phyloP scores from a whole-genome alignment of 495 filamentous ascomycete species.

The Podospora pseudopauciseta region DNA sequence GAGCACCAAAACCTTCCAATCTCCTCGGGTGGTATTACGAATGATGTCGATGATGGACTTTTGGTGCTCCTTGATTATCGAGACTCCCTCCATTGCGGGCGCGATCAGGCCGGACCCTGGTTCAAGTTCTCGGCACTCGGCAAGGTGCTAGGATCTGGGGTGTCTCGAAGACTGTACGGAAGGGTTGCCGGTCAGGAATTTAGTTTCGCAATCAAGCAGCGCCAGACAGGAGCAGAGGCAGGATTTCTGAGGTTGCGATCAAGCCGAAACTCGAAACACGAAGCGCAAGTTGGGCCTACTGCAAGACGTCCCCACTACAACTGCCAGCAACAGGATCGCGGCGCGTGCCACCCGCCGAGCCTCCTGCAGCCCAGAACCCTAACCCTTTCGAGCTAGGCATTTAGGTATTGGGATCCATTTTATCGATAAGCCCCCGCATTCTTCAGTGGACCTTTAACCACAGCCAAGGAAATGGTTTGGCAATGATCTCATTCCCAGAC shows the following conservation, averaged over 20 bases:
- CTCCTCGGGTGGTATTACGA: conserved; percentile 51
- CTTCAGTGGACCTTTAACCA: neutral
- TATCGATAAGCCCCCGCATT: neutral
- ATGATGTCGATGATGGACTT: conserved; percentile 50
- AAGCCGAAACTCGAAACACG: neutral
- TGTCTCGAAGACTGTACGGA: neutral
- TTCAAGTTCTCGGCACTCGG: conserved; percentile 13
- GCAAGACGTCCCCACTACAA: neutral
- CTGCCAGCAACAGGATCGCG: neutral
- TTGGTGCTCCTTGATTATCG: conserved; percentile 37
- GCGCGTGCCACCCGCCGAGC: neutral
- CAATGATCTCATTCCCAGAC: neutral
- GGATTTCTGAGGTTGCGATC: neutral
- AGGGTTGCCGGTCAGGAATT: neutral
- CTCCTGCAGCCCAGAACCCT: neutral
- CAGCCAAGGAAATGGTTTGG: neutral
- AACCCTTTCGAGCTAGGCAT: neutral
- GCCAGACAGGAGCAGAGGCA: neutral
- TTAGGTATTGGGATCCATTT: neutral
- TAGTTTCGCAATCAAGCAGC: neutral
- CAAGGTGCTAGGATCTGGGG: neutral
- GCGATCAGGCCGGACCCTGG: conserved; percentile 16
- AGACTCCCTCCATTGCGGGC: conserved; percentile 33
- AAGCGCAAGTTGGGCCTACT: neutral
- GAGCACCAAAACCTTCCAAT: conserved; percentile 90